Evolutionary conservation across 441 rosid genomes (phyloP).

Genomic region (Brassica hybrid): DNA sequence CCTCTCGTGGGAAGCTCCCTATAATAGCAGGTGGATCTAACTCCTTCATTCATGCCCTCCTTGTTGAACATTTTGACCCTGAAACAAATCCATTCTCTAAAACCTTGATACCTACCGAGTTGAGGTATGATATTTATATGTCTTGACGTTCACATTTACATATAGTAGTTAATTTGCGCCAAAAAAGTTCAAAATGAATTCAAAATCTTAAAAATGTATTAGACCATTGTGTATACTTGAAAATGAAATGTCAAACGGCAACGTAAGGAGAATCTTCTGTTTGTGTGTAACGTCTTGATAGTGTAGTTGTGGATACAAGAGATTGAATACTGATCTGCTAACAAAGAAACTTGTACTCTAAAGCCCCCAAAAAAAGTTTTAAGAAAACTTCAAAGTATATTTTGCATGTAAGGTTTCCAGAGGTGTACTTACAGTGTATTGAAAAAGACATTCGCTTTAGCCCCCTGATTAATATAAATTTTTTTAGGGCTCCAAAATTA

Average conservation of each 20-base stretch:
- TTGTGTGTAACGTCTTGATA: neutral
- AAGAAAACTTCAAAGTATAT: neutral
- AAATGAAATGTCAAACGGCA: neutral
- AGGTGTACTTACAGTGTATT: too few relatives aligned
- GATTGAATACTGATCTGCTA: too few relatives aligned
- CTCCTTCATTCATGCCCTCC: slow-evolving; percentile 61
- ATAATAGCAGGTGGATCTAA: slow-evolving; percentile 74
- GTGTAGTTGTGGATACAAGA: neutral
- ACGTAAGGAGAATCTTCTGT: neutral
- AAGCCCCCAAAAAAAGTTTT: neutral
- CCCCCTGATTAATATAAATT: too few relatives aligned
- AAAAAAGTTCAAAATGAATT: neutral
- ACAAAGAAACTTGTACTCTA: neutral
- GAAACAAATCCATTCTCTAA: slow-evolving; percentile 23
- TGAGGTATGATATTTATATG: slow-evolving; percentile 31
- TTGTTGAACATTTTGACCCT: slow-evolving; percentile 43
- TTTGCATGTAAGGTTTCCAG: neutral
- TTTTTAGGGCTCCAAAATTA: too few relatives aligned
- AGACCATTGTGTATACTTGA: neutral
- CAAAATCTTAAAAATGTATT: neutral
- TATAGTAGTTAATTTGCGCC: too few relatives aligned
- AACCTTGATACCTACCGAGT: neutral
- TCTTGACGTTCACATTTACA: neutral
- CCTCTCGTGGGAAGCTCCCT: slow-evolving; percentile 53
- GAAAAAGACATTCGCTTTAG: too few relatives aligned